Base-by-base conservation (phyloP, 2,329 filamentous ascomycete species). In the Lecanosticta acicola region DNA sequence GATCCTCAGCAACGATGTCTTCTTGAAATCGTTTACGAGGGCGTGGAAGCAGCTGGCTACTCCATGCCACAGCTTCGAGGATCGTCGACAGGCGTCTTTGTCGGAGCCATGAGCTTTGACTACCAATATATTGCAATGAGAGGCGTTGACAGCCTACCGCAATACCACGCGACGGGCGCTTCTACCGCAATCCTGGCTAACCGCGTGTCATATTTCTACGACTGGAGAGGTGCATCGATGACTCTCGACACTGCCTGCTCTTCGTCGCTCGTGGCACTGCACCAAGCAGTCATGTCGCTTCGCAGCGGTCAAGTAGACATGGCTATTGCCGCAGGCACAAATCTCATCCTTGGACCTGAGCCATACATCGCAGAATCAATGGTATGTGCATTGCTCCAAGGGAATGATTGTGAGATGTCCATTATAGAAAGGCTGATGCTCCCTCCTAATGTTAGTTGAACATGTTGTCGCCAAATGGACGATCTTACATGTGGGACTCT, bases 11-110 rank as follows among this genome's bases (percentile, higher is more conserved):
- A 70, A 32, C 59, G 69, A 4, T 46, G 66, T 3, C 41, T 66
- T 3, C 60, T 72, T 4, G 66, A 73, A 50, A 60, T 59, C 1
- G 66, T 70, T 0, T 75, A 72, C 50, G 66, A 75, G 39, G 65
- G 66, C 10, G 33, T 49, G 54, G 35, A 62, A 53, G 19, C 51
- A 42, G 46, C 48, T 11, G 43, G 43, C 3, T 18, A 32, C 39
- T 18, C 7, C 8, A 41, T 32, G 16, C 3, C 5, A 5, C 33
- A 26, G 19, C 46, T 57, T 4, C 45, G 43, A 29, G 53, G 49
- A 7, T 46, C 46, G 10, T 26, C 42, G 21, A 55, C 53, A 8
- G 48, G 43, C 13, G 53, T 60, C 11, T 57, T 43, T 36, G 43
- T 48, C 20, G 57, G 52, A 19, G 39, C 42, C 35, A 59, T 59